Percentiles rank a stretch among this genome's conserved stretches.
Conservation (phyloP, 2,329 filamentous ascomycete species). For the Trichoderma koningiopsis region DNA sequence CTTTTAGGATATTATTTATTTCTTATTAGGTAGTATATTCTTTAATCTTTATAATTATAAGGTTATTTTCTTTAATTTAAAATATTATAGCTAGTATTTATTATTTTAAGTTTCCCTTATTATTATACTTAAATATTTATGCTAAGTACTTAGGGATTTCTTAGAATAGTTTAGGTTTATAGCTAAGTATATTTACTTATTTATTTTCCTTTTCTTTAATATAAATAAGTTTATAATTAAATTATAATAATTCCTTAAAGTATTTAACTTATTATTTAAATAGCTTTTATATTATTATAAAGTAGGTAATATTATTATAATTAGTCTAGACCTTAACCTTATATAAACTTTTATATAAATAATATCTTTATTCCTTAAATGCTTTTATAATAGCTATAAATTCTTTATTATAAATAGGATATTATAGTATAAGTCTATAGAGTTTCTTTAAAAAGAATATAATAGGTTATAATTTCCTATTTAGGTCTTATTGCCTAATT, state of each 20-base stretch:
- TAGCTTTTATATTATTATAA: conserved; percentile 28
- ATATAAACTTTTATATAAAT: conserved; percentile 28
- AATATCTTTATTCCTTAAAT: conserved; percentile 8
- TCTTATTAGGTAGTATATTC: no score
- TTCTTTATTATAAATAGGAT: conserved; percentile 28
- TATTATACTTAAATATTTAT: background rate
- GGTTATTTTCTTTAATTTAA: no score
- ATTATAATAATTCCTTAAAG: background rate
- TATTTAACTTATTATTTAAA: conserved; percentile 27
- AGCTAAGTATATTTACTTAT: background rate
- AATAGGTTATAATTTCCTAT: no score
- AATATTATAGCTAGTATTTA: no score
- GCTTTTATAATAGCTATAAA: conserved; percentile 30
- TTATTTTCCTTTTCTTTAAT: background rate
- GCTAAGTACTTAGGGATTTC: background rate
- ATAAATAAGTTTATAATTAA: no score
- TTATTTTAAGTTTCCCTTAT: no score
- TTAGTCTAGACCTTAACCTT: conserved; percentile 30
- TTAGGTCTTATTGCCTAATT: no score
- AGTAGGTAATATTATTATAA: conserved; percentile 32
- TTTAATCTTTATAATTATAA: no score
- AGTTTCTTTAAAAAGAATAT: no score
- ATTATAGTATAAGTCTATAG: background rate
- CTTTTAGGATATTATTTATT: no score
- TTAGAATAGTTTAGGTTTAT: background rate